Conservation (phyloP, 2,329 filamentous ascomycete species). For the Corynespora cassiicola region DNA sequence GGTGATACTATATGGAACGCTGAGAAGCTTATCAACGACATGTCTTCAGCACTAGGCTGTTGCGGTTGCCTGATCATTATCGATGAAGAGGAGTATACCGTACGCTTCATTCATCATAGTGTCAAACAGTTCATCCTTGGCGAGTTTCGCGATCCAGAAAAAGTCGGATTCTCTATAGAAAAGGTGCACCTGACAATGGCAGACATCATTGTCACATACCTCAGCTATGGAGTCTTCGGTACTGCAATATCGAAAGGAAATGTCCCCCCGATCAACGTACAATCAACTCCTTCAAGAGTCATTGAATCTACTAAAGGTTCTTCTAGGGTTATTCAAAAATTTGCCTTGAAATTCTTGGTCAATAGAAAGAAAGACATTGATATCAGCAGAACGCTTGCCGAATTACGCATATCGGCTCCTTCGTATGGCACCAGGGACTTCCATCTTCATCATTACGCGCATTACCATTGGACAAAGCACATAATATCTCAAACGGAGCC, state of each 20-base stretch:
- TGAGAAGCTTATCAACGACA: slow-evolving; percentile 5
- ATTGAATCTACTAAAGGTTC: slow-evolving; percentile 12
- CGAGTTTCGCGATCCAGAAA: slow-evolving; percentile 41
- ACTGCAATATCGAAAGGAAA: slow-evolving; percentile 18
- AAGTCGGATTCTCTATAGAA: slow-evolving; percentile 36
- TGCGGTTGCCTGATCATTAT: slow-evolving; percentile 12
- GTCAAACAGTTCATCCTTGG: slow-evolving; percentile 13
- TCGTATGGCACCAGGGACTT: no score
- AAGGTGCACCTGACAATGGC: slow-evolving; percentile 18
- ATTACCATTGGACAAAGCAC: no score
- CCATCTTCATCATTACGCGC: no score
- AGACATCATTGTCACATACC: slow-evolving; percentile 27
- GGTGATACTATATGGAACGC: slow-evolving; percentile 22
- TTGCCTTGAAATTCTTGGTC: slow-evolving; percentile 13
- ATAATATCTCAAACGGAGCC: no score
- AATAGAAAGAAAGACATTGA: slow-evolving; percentile 11
- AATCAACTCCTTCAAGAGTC: slow-evolving; percentile 14
- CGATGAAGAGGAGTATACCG: slow-evolving; percentile 14
- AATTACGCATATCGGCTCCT: slow-evolving; percentile 5
- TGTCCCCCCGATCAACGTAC: slow-evolving; percentile 5
- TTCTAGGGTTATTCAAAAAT: slow-evolving; percentile 7
- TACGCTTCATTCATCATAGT: slow-evolving; percentile 14
- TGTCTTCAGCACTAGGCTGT: slow-evolving; percentile 9
- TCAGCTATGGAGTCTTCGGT: slow-evolving; percentile 24
- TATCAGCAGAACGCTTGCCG: slow-evolving; percentile 10